Evolutionary conservation across 2,329 filamentous ascomycete genomes (phyloP), one percentile per base, ranked within the genome.

Genomic region (Stagonosporopsis rhizophila): DNA sequence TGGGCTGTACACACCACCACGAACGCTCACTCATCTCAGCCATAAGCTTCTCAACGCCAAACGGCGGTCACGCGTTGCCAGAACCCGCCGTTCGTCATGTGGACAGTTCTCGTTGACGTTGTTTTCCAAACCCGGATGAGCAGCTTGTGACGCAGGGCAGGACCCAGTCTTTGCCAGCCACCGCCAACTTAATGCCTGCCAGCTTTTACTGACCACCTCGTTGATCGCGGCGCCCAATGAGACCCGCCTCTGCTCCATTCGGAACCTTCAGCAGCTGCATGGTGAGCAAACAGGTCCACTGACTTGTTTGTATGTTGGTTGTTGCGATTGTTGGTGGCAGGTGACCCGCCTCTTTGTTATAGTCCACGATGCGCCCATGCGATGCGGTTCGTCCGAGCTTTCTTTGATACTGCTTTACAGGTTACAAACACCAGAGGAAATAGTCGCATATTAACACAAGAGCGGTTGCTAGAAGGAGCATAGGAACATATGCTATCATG

Each of bases 341-440:
- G 61, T 62, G 47, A 59, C 56, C 60, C 46, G 52, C 56, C 64
- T 61, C 53, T 53, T 52, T 59, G 58, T 62, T 64, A n/a, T 67
- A 66, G 58, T 63, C 62, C 56, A 44, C 41, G 39, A 54, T 58
- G 63, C 57, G 60, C 58, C 53, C 64, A 60, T 34, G 56, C 51
- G 34, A 32, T 23, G 32, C 56, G 35, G 52, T 59, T 61, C 56
- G 61, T 57, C 44, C 46, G 40, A 56, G 50, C 50, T 58, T 49
- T 40, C 42, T 60, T 59, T 46, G 46, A 59, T 37, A 42, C 40
- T 41, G 48, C 60, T 51, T 56, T 55, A 55, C 58, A 54, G 54
- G 57, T 54, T 52, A 52, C 28, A 50, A 35, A 46, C 44, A 25
- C 38, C 48, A 37, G 40, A 56, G 41, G 52, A 52, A 47, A 47